Evolutionary conservation across 129 eudicot species (phyloP), one percentile per base, ranked within the genome.

Genomic region (Centaurea solstitialis): DNA sequence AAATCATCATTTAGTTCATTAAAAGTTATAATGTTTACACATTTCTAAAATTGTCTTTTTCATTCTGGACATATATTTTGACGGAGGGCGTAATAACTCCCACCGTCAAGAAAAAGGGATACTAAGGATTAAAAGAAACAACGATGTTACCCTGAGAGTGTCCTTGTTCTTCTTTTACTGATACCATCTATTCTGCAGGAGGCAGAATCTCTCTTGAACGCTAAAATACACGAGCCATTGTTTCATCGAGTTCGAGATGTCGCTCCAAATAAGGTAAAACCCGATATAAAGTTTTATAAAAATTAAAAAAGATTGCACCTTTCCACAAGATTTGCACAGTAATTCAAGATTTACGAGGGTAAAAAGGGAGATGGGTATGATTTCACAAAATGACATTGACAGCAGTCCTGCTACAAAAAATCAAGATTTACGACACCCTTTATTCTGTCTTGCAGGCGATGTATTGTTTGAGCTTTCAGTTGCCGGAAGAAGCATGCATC

Each of bases 171-270:
- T 43, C 76, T 76, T 17, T 40, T 70, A 37, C 47, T 78, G 37
- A 74, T 59, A 53, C 7, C 39, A 39, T 57, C 41, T 75, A 74
- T 22, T 81, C 24, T 87, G 68, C 90, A 96, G 99, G 93, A 74
- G 80, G 99, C 97, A 2, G 98, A 96, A 80, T 73, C 92, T 66
- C 91, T 91, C 69, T 47, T 96, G 82, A 86, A 86, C 73, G 93
- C 97, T 53, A 79, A 86, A 43, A 93, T 96, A 75, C 71, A 68
- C 1, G 88, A 91, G 39, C 99, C 97, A 11, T 10, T 91, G 43
- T 91, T 93, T 93, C 92, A 93, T 78, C 87, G 93, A 80, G 98
- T 96, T 62, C 79, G 99, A 83, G 99, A 96, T 91, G 99, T 96
- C 87, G 99, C 99, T 72, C 99, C 99, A 26, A 93, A 96, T 87